Base-by-base conservation (phyloP, 352 stramenopile genomes). In the Pythium biforme region DNA sequence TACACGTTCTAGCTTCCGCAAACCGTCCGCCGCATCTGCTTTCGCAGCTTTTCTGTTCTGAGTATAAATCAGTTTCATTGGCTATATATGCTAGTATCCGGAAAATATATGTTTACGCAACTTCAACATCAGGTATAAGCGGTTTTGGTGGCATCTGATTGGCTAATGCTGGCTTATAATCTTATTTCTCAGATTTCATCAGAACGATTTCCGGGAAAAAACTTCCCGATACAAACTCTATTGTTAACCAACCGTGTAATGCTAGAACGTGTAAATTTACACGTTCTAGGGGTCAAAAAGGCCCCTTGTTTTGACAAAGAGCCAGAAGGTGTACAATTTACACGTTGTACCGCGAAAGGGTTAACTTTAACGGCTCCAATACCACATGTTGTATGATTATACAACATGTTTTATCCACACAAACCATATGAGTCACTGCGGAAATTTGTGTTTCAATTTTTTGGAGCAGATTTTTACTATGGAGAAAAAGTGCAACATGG, bases 1-100 rank as follows among this genome's bases (percentile, higher is more conserved):
- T 58, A 48, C 33, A 31, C 51, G 51, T 57, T 57, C 47, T 37
- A 46, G 51, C 29, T 58, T 58, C 31, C 51, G n/a, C 51, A 58
- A 22, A 34, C 4, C 3, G 17, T 57, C 12, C 19, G 20, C 27
- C 50, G 20, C 49, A 51, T 51, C 45, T 51, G 45, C 45, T 33
- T 33, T 51, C 17, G 22, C 25, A 39, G n/a, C 20, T 33, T 22
- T 34, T 39, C 7, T 54, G 29, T 54, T 54, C 29, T n/a, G 47
- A 49, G 41, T 49, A 49, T 54, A 12, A 20, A 34, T 34, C 47
- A 9, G 5, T 45, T 34, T 56, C 10, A 45, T 56, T 56, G 50
- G 50, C 29, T 43, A 56, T 45, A 56, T 56, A 56, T 56, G 20
- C 50, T 27, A 11, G 43, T 56, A 56, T 56, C 50, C 50, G 29